Evolutionary conservation across 345 rosid genomes (phyloP), one percentile per base, ranked within the genome.

Genomic region (Salix koriyanagi): DNA sequence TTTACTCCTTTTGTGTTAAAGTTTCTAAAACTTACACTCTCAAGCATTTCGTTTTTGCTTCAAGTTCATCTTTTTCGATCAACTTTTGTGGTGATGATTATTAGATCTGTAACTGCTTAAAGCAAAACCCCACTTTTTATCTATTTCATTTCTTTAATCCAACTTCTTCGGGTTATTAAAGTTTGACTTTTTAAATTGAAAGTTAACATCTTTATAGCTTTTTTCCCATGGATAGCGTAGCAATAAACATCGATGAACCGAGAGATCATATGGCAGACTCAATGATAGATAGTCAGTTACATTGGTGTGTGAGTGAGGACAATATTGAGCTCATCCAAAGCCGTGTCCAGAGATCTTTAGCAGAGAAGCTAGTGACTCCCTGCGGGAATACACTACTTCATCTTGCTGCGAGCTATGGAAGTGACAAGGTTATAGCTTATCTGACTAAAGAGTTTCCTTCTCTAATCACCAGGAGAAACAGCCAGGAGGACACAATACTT

Each of bases 101-200:
- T 76, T 82, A 70, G 87, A 85, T 86, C 89, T 76, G 82, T 46
- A 75, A 70, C 77, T 65, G 75, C 81, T 79, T 84, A 58, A 52
- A 72, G 79, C 50, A 60, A 80, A 80, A 36, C 46, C 70, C 58
- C 64, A 79, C 37, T 86, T 84, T 79, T 71, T 48, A 58, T 46
- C 69, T 77, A 76, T 72, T 79, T 56, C 80, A 72, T 79, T 79
- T 78, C 26, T 58, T 10, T 7, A 68, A 78, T 67, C 67, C 52
- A 39, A 52, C 44, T 25, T 25, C 25, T 25, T 25, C 25, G 25
- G 34, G 28, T 41, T 58, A 62, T 67, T 30, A 30, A 30, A 30
- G 32, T 30, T 30, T 30, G 4, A 30, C 32, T 30, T 30, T 30
- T 30, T 30, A 30, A 30, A 30, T 30, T 71, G 80, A 70, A 77